Evolutionary conservation across 345 rosid species (phyloP).

Genomic region (Boechera stricta): DNA sequence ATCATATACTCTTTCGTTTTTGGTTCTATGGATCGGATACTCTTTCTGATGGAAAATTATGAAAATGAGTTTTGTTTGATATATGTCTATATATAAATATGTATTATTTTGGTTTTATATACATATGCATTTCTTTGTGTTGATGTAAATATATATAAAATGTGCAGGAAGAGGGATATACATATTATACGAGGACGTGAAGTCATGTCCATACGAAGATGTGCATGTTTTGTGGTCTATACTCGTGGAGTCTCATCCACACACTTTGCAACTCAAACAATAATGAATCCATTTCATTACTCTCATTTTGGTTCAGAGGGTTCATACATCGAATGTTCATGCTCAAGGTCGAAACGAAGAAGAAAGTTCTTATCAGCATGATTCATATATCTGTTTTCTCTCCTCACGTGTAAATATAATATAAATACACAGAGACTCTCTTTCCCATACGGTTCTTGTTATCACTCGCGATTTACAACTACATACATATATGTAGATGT

Average conservation of each 20-base stretch:
- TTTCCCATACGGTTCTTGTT: slow-evolving; percentile 12
- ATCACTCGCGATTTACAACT: not conserved
- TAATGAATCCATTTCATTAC: slow-evolving; percentile 41
- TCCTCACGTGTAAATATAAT: slow-evolving; percentile 34
- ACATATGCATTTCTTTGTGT: not conserved
- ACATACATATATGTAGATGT: not conserved
- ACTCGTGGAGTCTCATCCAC: slow-evolving; percentile 77
- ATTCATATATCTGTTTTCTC: slow-evolving; percentile 25
- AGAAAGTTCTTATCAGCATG: slow-evolving; percentile 12
- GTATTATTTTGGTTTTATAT: not conserved
- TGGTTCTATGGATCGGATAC: slow-evolving; percentile 16
- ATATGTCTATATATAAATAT: not conserved
- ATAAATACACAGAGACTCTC: slow-evolving; percentile 39
- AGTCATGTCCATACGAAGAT: slow-evolving; percentile 88
- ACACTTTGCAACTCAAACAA: slow-evolving; percentile 54
- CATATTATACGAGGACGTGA: slow-evolving; percentile 88
- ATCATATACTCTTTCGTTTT: not conserved
- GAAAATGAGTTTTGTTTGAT: slow-evolving; percentile 23
- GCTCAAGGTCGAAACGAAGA: slow-evolving; percentile 29
- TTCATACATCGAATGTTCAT: slow-evolving; percentile 30
- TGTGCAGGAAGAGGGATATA: slow-evolving; percentile 82
- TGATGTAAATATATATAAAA: slow-evolving; percentile 12
- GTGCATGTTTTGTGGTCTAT: slow-evolving; percentile 92
- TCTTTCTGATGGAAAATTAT: not conserved
- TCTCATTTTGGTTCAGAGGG: slow-evolving; percentile 35